A percentile compares a stretch with the other conserved stretches of the same genome.
These are phyloP conservation scores for Metarhizium humberi DNA, from an alignment of 2,329 filamentous ascomycete species.

Conservation along the genomic window DNA sequence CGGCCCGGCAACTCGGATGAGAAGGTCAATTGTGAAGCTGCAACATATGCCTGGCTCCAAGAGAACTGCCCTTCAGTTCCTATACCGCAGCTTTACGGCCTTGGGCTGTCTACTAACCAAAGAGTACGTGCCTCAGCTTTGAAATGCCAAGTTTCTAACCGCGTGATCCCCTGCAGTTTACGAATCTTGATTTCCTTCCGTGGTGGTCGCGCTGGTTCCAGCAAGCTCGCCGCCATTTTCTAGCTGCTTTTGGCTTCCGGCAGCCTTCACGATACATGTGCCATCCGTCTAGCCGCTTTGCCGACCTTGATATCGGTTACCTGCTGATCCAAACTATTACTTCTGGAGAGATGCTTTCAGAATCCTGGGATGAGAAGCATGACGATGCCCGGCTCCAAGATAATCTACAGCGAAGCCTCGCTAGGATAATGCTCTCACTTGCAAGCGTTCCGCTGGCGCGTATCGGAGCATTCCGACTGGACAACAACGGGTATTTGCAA, in stretches of 20 bases:
- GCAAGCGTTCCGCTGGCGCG: constrained; percentile 17
- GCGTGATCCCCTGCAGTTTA: constrained; percentile 3
- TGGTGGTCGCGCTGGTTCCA: constrained; percentile 2
- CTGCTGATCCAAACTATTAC: constrained; percentile 13
- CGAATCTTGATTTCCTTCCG: background rate
- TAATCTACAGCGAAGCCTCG: constrained; percentile 21
- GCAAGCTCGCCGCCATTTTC: constrained; percentile 1
- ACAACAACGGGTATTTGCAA: constrained; percentile 19
- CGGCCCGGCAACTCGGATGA: constrained; percentile 30
- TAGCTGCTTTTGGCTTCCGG: constrained; percentile 5
- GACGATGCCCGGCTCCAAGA: constrained; percentile 8
- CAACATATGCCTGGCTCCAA: constrained; percentile 12
- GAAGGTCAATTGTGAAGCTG: constrained; percentile 21
- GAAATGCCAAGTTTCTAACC: background rate
- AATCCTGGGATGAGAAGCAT: constrained; percentile 11
- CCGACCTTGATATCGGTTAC: constrained; percentile 11
- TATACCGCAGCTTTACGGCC: constrained; percentile 15
- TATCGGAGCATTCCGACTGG: constrained; percentile 18
- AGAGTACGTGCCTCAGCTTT: constrained; percentile 6
- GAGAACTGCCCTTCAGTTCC: constrained; percentile 13
- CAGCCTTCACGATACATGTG: constrained; percentile 9
- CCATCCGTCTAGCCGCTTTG: constrained; percentile 5
- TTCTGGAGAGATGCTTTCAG: constrained; percentile 12
- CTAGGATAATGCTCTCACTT: constrained; percentile 19
- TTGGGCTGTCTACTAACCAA: constrained; percentile 12